These are phyloP conservation scores for Aeschynomene evenia DNA, from an alignment of 306 rosid species.

Conservation along the genomic window DNA sequence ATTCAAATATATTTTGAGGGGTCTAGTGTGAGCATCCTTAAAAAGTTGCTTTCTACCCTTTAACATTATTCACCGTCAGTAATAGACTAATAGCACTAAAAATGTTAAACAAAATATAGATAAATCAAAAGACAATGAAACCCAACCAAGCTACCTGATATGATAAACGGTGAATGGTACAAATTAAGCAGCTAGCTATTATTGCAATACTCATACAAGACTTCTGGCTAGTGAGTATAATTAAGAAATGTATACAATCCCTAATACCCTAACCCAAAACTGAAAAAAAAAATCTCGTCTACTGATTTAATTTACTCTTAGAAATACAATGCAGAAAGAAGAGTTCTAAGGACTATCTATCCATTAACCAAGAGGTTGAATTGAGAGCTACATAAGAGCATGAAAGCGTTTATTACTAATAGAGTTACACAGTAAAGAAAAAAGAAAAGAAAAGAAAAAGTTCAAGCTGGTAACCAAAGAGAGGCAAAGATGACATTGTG, in stretches of 20 bases:
- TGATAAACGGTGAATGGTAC: not conserved
- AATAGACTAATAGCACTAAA: not conserved
- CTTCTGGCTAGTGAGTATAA: not conserved
- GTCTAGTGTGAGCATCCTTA: not conserved
- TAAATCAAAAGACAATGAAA: not conserved
- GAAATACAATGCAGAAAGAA: not conserved
- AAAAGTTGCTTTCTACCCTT: not conserved
- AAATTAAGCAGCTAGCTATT: too few relatives aligned
- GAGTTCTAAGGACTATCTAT: not conserved
- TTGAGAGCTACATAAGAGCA: too few relatives aligned
- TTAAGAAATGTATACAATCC: not conserved
- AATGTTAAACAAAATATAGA: too few relatives aligned
- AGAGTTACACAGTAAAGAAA: not conserved
- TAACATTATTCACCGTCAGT: not conserved
- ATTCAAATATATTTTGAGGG: not conserved
- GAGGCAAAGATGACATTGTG: conserved; percentile 92
- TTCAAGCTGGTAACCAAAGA: conserved; percentile 74
- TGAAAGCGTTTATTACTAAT: not conserved
- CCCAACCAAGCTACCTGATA: not conserved
- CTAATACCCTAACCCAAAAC: too few relatives aligned
- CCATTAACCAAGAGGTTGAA: not conserved
- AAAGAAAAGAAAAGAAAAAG: conserved; percentile 10
- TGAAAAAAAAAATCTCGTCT: not conserved
- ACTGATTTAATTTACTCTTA: not conserved
- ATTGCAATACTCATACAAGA: too few relatives aligned